Evolutionary conservation across 2,329 filamentous ascomycete species (phyloP), one percentile per base, ranked within the genome.

Genomic region (Gnomoniopsis smithogilvyi): DNA sequence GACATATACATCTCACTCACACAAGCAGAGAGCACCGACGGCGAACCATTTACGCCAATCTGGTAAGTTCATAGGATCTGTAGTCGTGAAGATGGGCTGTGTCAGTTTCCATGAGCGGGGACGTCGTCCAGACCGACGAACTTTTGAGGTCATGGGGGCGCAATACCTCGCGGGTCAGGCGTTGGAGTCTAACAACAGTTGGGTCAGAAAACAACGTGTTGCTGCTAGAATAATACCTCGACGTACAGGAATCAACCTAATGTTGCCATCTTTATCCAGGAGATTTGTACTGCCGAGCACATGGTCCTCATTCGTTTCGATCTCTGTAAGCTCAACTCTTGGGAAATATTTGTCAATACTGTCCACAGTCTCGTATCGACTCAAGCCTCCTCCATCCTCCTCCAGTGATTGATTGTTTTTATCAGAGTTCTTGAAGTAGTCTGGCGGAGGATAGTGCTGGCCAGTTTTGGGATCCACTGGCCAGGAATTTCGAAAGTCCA

Each of bases 241-340:
- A 43, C 38, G 14, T 47, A 64, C 62, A 41, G 63, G 62, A 59
- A 65, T 58, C 60, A 64, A 50, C 15, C 60, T 56, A 21, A 65
- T 56, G 33, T 64, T 56, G 15, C 63, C 62, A 48, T 65, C 56
- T 41, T 65, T 58, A 45, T 64, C 56, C 22, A 21, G 64, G 15
- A 65, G 56, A 1, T 63, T 56, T 11, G 63, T 64, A 3, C 62
- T 64, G 8, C 63, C 63, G 22, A 63, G 24, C 1, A 56, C 54
- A 3, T 50, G 12, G 0, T 50, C 54, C n/a, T 43, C 54, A 12
- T 33, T 3, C 22, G n/a, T n/a, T n/a, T n/a, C n/a, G n/a, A n/a
- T n/a, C n/a, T n/a, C n/a, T n/a, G n/a, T n/a, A n/a, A n/a, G n/a
- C n/a, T n/a, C n/a, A n/a, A n/a, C n/a, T n/a, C n/a, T n/a, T n/a